Evolutionary conservation across 129 eudicot genomes (phyloP), one percentile per base, ranked within the genome.

Genomic region (Flaveria trinervia): DNA sequence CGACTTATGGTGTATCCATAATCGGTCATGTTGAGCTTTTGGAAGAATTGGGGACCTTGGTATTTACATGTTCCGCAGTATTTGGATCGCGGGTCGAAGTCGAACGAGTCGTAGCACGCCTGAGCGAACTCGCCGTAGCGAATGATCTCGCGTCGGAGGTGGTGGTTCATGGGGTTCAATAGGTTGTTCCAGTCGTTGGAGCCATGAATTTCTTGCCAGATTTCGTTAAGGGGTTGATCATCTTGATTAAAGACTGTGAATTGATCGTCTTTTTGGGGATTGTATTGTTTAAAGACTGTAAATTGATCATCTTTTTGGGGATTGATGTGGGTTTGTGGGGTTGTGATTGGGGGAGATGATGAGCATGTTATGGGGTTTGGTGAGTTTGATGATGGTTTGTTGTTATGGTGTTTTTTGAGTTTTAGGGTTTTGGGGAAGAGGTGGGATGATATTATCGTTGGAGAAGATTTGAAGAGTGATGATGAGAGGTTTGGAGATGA

Each of bases 21-120:
- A 18, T 86, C 74, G 2, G 66, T 75, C 92, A 91, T 91, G 15
- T 82, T 85, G 12, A 91, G 68, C 52, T 72, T 81, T 50, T 88
- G 80, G 66, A 91, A 91, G 87, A 91, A 91, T 9, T 85, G 86
- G 1, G 79, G 48, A 2, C 85, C 83, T 23, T 48, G 78, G 77
- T 88, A 91, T 75, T 88, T 91, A 64, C 97, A 91, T 0, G 97
- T 86, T 22, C 97, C 97, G 66, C 97, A 91, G 68, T 91, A 91
- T 72, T 88, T 91, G 16, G 97, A 91, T 71, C 86, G 85, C 5
- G 94, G 97, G 74, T 91, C 97, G 50, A 82, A 91, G 68, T 91
- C 94, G 76, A 91, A 91, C 0, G 97, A 86, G 70, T 91, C 97
- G 71, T 91, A 91, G 80, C 92, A 88, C 18, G 94, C 87, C 52